Evolutionary conservation across 2,329 filamentous ascomycete species (phyloP), one percentile per base, ranked within the genome.

Genomic region (Neofusicoccum cordaticola): DNA sequence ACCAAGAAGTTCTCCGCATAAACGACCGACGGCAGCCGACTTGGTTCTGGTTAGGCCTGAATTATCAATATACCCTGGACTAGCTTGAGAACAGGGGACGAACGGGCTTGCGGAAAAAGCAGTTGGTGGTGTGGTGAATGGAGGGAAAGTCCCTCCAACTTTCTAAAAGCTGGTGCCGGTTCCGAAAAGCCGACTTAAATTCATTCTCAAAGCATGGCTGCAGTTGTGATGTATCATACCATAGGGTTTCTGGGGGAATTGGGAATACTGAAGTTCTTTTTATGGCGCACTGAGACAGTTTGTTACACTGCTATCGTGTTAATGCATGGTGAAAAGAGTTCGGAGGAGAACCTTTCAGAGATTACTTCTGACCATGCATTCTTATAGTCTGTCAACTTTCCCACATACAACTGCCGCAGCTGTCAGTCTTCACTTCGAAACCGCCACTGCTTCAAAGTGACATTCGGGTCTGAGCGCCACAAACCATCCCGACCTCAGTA

Each of bases 1-100:
- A 65, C 63, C 39, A 61, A 60, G 63, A 65, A 65, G 56, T 65
- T 65, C 56, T 65, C 63, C 31, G 45, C 63, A 60, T 65, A 65
- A 45, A 45, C n/a, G 19, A 37, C 17, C 27, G 17, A n/a, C 7
- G 41, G 7, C 12, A 60, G 27, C 12, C n/a, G 12, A 39, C 9
- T 34, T 1, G 15, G 41, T 34, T 35, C 41, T 27, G 2, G 37
- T 27, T n/a, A 4, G 15, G 42, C 35, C 52, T 34, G 22, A 12
- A 34, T 17, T 37, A 15, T 39, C 41, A 37, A 37, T 22, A 37
- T 17, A 37, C 42, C 42, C 42, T 42, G 35, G 56, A 34, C 42
- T 44, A 37, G 56, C 42, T 60, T 39, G 27, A 60, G 9, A 17
- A 31, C n/a, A 17, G 27, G 27, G 19, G 17, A 22, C 11, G 53